Conservation (phyloP, 441 rosid genomes). For the Lepidium campestre region DNA sequence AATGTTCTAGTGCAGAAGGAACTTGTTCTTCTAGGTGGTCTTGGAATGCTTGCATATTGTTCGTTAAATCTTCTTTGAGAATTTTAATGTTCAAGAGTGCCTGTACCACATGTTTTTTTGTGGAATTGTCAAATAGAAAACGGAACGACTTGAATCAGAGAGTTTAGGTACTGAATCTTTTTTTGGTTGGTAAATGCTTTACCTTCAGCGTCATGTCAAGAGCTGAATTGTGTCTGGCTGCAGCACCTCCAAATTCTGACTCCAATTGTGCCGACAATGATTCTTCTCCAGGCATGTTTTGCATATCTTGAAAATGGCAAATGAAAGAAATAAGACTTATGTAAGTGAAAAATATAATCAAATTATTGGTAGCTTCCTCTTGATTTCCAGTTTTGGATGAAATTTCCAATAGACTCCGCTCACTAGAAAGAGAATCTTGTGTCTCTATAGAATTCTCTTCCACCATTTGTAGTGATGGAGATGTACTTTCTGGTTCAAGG, state of each 20-base stretch:
- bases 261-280: neutral
- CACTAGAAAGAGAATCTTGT: neutral
- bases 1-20: neutral
- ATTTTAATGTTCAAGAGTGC: constrained; percentile 2
- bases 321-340: neutral
- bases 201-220: constrained; percentile 1
- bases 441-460: neutral
- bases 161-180: neutral
- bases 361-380: neutral
- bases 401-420: neutral
- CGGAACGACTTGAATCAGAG: neutral
- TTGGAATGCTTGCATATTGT: neutral
- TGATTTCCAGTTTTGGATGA: neutral
- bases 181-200: neutral
- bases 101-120: neutral
- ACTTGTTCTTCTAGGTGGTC: neutral
- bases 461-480: neutral
- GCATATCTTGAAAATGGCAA: neutral
- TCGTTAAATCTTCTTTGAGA: neutral
- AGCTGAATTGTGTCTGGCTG: neutral
- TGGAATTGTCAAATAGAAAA: neutral
- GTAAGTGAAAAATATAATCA: neutral
- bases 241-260: neutral
- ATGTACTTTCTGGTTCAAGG: neutral
- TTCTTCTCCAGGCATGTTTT: neutral